Conservation (phyloP, 306 rosid species). For the Citrullus colocynthis region DNA sequence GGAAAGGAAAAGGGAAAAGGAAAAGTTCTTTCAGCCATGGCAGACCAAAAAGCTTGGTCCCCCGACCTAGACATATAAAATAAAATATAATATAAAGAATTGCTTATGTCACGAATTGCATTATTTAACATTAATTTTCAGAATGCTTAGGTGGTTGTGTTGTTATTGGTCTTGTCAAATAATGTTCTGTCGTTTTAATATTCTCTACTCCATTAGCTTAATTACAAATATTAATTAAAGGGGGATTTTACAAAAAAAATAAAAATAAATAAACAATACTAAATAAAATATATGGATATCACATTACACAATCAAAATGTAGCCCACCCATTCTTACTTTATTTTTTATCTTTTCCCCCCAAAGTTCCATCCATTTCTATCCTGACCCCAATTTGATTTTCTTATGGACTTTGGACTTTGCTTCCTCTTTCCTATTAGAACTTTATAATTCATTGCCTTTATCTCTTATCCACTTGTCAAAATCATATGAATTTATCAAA, state of each 20-base stretch:
- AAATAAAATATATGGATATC: background rate
- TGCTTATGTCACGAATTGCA: background rate
- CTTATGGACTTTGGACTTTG: background rate
- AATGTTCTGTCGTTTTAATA: background rate
- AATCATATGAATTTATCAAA: background rate
- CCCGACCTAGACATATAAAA: background rate
- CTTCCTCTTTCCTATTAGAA: background rate
- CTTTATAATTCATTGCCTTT: too few relatives aligned
- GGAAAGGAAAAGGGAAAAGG: background rate
- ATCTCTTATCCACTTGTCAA: background rate
- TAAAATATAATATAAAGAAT: background rate
- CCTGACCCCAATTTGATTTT: background rate
- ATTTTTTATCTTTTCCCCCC: background rate
- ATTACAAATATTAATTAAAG: background rate
- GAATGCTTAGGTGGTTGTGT: background rate
- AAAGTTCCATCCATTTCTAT: background rate
- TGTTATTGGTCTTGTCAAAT: background rate
- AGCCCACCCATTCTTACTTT: conserved; percentile 5
- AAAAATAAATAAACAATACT: too few relatives aligned
- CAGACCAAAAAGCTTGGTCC: background rate
- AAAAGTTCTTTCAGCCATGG: background rate
- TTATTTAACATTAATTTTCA: background rate
- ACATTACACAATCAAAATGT: background rate
- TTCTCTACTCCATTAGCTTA: background rate
- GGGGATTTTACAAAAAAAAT: too few relatives aligned